phyloP scores from a whole-genome alignment of 2,329 filamentous ascomycete genomes.

The Emmonsia crescens region DNA sequence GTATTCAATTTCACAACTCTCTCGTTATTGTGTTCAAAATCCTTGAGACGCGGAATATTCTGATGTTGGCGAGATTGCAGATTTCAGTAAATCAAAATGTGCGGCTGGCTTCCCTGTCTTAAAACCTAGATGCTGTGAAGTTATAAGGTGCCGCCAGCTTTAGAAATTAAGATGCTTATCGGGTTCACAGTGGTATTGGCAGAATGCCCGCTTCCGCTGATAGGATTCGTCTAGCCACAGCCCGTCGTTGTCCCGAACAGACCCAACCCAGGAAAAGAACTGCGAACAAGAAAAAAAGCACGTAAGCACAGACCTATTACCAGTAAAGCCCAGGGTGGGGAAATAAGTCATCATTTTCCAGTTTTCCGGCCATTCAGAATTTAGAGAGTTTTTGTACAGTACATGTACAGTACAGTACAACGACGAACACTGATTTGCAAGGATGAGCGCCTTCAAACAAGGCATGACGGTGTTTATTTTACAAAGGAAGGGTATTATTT shows the following conservation, averaged over 20 bases:
- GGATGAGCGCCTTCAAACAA: neutral
- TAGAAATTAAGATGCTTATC: neutral
- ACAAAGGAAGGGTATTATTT: neutral
- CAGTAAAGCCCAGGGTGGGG: too few relatives aligned
- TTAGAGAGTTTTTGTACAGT: too few relatives aligned
- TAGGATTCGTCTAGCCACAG: too few relatives aligned
- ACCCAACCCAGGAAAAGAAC: too few relatives aligned
- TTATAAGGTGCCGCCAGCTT: neutral
- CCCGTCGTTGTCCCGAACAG: too few relatives aligned
- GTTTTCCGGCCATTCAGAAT: neutral
- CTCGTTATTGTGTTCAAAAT: neutral
- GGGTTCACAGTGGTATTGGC: too few relatives aligned
- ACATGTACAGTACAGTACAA: too few relatives aligned
- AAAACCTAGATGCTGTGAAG: neutral
- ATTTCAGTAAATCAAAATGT: neutral
- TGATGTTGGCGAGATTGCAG: neutral
- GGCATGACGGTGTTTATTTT: neutral
- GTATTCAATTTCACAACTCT: neutral
- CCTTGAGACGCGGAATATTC: neutral
- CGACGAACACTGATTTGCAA: neutral
- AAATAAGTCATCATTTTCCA: too few relatives aligned
- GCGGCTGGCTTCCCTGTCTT: neutral
- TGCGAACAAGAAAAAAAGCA: too few relatives aligned
- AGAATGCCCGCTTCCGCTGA: neutral
- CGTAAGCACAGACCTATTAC: too few relatives aligned